Conservation (phyloP, 179 eudicot species). For the Kewa caespitosa region DNA sequence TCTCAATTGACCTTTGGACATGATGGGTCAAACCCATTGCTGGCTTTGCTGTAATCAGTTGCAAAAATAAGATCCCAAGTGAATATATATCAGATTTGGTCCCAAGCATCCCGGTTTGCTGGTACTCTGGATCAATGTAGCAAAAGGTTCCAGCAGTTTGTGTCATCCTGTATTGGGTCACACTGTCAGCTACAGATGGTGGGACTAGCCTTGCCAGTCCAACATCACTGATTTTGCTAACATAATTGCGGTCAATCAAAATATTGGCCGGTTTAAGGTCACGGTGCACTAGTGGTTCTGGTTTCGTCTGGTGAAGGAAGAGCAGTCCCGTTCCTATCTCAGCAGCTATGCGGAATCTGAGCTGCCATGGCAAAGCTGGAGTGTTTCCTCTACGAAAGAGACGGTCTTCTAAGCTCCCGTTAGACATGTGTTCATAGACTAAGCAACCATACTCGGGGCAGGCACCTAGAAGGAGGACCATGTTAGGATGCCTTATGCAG, state of each 20-base stretch:
- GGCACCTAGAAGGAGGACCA: conserved; percentile 51
- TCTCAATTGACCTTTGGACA: conserved; percentile 35
- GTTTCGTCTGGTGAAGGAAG: conserved; percentile 47
- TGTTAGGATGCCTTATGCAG: conserved; percentile 47
- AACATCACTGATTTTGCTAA: conserved; percentile 45
- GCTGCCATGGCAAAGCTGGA: conserved; percentile 39
- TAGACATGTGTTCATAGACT: conserved; percentile 45
- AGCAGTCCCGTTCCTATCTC: conserved; percentile 41
- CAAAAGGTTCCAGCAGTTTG: conserved; percentile 48
- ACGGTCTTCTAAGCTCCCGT: conserved; percentile 46
- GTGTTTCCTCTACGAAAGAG: conserved; percentile 31
- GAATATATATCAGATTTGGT: conserved; percentile 47
- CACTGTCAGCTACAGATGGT: conserved; percentile 40
- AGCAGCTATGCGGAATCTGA: conserved; percentile 44
- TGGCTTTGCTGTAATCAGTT: conserved; percentile 38
- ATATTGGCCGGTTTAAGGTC: conserved; percentile 46
- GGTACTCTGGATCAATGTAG: conserved; percentile 49
- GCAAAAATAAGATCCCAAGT: conserved; percentile 41
- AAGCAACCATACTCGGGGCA: conserved; percentile 50
- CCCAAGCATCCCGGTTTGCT: conserved; percentile 45
- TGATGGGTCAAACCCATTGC: conserved; percentile 48
- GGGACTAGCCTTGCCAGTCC: conserved; percentile 48
- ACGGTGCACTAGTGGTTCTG: conserved; percentile 44
- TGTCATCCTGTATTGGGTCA: conserved; percentile 49
- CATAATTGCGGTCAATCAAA: conserved; percentile 36